These are phyloP conservation scores for Pseudogymnoascus destructans DNA, from an alignment of 2,329 filamentous ascomycete species.

Conservation along the genomic window DNA sequence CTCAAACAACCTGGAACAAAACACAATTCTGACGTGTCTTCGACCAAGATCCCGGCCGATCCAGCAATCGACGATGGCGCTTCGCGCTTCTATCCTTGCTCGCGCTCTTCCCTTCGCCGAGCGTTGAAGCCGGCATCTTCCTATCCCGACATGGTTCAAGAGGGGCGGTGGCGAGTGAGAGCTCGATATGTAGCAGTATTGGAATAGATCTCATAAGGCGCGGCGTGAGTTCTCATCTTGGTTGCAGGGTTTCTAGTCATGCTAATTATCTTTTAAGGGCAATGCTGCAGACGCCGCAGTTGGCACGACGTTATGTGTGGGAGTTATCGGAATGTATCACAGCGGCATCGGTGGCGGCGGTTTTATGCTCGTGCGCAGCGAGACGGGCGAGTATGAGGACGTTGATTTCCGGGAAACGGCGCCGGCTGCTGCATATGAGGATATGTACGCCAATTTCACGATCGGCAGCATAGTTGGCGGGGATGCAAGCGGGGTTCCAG, in stretches of 20 bases:
- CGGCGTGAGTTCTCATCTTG: slow-evolving; percentile 28
- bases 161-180: slow-evolving; percentile 42
- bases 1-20: neutral
- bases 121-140: slow-evolving; percentile 29
- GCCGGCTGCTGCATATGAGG: slow-evolving; percentile 63
- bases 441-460: slow-evolving; percentile 71
- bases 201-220: slow-evolving; percentile 36
- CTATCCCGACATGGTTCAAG: neutral
- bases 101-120: slow-evolving; percentile 31
- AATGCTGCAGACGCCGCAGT: slow-evolving; percentile 69
- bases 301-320: slow-evolving; percentile 61
- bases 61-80: neutral
- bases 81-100: slow-evolving; percentile 24
- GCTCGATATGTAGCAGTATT: slow-evolving; percentile 37
- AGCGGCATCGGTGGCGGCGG: slow-evolving; percentile 80
- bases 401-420: slow-evolving; percentile 87
- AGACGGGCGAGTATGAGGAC: slow-evolving; percentile 65
- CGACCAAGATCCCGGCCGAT: neutral
- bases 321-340: slow-evolving; percentile 66
- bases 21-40: neutral
- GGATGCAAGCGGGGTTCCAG: slow-evolving; percentile 57
- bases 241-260: slow-evolving; percentile 9
- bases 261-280: slow-evolving; percentile 30
- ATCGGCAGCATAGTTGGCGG: slow-evolving; percentile 57
- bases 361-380: slow-evolving; percentile 67